Conservation (phyloP, 2,329 filamentous ascomycete species). For the Colletotrichum acutatum region DNA sequence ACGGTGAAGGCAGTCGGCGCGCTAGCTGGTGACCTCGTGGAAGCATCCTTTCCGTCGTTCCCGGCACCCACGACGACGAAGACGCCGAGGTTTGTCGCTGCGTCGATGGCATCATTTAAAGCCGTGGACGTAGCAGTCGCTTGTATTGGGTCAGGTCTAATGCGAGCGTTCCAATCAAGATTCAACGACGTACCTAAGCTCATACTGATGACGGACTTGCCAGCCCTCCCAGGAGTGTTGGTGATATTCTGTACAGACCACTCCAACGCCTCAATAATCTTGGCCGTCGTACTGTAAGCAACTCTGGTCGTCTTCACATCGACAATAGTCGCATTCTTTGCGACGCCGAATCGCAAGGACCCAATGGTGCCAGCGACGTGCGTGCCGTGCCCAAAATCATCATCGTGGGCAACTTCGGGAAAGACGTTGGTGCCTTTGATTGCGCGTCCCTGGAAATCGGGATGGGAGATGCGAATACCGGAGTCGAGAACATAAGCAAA, state of each 20-base stretch:
- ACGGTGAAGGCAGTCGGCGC: constrained; percentile 61
- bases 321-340: constrained; percentile 53
- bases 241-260: constrained; percentile 11
- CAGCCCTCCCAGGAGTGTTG: background rate
- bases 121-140: background rate
- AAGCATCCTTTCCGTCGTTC: constrained; percentile 51
- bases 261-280: background rate
- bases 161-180: background rate
- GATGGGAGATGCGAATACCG: constrained; percentile 59
- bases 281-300: background rate
- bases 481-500: constrained; percentile 67
- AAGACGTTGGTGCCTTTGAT: constrained; percentile 48
- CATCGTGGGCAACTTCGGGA: constrained; percentile 43
- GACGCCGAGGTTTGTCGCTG: constrained; percentile 58
- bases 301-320: constrained; percentile 42
- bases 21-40: constrained; percentile 58
- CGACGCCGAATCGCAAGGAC: constrained; percentile 55
- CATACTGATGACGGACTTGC: background rate
- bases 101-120: constrained; percentile 1
- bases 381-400: constrained; percentile 58
- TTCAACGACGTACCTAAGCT: background rate
- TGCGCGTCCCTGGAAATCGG: constrained; percentile 56
- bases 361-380: constrained; percentile 58
- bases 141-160: background rate
- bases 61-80: constrained; percentile 66